These are phyloP conservation scores for Chiua sp. DNA, from an alignment of 1,284 basidiomycete species.

Conservation along the genomic window DNA sequence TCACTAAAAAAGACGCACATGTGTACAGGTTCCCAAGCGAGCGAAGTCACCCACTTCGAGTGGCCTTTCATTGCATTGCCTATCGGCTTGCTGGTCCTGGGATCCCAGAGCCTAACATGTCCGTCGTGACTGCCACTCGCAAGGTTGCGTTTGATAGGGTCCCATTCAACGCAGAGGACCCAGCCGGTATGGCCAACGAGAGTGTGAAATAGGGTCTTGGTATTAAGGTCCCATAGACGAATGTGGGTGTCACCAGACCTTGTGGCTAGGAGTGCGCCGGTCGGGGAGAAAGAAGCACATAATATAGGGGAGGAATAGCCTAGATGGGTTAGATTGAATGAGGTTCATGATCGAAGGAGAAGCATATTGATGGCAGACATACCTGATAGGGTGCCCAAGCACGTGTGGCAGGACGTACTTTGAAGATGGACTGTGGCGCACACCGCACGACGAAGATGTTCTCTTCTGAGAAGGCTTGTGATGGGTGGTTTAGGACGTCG, in stretches of 20 bases:
- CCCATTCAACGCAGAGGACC: slow-evolving; percentile 98
- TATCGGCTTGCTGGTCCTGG: slow-evolving; percentile 81
- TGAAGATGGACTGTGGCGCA: slow-evolving; percentile 95
- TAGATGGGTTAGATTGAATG: slow-evolving; percentile 32
- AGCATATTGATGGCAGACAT: slow-evolving; percentile 29
- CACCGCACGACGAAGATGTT: slow-evolving; percentile 88
- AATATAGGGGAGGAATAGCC: slow-evolving; percentile 95
- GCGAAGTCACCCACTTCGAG: slow-evolving; percentile 98
- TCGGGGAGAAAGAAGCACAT: slow-evolving; percentile 95
- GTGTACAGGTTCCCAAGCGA: slow-evolving; percentile 96
- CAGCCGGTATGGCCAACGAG: slow-evolving; percentile 92
- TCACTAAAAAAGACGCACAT: slow-evolving; percentile 51
- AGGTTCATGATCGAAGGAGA: slow-evolving; percentile 6
- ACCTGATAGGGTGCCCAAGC: slow-evolving; percentile 92
- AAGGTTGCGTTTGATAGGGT: slow-evolving; percentile 86
- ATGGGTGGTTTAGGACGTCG: slow-evolving; percentile 78
- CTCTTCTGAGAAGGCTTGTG: slow-evolving; percentile 82
- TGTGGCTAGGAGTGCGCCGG: slow-evolving; percentile 89
- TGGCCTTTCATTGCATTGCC: slow-evolving; percentile 92
- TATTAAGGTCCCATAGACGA: slow-evolving; percentile 93
- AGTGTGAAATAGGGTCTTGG: slow-evolving; percentile 92
- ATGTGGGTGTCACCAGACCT: slow-evolving; percentile 96
- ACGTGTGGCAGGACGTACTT: slow-evolving; percentile 93
- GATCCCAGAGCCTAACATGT: no score
- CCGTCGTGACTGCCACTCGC: slow-evolving; percentile 95